A percentile compares a stretch with the other conserved stretches of the same genome.
phyloP scores from a whole-genome alignment of 108 stramenopile genomes.

The Cylindrotheca closterium region DNA sequence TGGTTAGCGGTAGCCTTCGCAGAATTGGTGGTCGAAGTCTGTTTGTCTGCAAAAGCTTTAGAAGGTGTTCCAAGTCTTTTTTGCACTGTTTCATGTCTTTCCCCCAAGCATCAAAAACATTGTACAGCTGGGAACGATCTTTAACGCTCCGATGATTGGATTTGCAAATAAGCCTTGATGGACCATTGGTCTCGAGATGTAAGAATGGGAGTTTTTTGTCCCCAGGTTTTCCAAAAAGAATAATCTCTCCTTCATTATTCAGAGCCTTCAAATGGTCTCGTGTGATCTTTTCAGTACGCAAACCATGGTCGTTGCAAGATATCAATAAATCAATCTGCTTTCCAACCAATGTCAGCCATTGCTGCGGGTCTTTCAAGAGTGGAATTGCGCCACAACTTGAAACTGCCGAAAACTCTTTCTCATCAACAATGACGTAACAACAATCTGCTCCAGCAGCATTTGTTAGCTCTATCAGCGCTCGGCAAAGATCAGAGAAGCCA shows the following conservation, averaged over 20 bases:
- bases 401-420: slow-evolving; percentile 42
- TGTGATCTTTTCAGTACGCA: slow-evolving; percentile 19
- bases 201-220: slow-evolving; percentile 4
- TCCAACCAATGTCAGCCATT: slow-evolving; percentile 57
- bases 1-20: slow-evolving; percentile 53
- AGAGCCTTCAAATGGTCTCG: slow-evolving; percentile 41
- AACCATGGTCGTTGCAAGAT: slow-evolving; percentile 24
- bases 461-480: slow-evolving; percentile 60
- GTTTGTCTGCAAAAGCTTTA: slow-evolving; percentile 47
- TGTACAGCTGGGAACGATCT: slow-evolving; percentile 34
- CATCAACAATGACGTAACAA: slow-evolving; percentile 48
- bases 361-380: slow-evolving; percentile 37
- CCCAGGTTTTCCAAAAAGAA: slow-evolving; percentile 34
- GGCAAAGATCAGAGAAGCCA: slow-evolving; percentile 58
- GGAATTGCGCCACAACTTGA: slow-evolving; percentile 50
- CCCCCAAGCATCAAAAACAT: slow-evolving; percentile 59
- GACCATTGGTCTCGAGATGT: not conserved
- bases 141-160: slow-evolving; percentile 21
- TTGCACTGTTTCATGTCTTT: slow-evolving; percentile 42
- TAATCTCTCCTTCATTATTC: slow-evolving; percentile 30
- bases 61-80: slow-evolving; percentile 62
- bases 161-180: slow-evolving; percentile 28
- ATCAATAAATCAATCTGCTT: slow-evolving; percentile 51
- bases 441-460: slow-evolving; percentile 55
- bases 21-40: slow-evolving; percentile 51